A percentile compares a stretch with the other conserved stretches of the same genome.
phyloP scores from a whole-genome alignment of 441 rosid genomes.

The Kokia cookei region DNA sequence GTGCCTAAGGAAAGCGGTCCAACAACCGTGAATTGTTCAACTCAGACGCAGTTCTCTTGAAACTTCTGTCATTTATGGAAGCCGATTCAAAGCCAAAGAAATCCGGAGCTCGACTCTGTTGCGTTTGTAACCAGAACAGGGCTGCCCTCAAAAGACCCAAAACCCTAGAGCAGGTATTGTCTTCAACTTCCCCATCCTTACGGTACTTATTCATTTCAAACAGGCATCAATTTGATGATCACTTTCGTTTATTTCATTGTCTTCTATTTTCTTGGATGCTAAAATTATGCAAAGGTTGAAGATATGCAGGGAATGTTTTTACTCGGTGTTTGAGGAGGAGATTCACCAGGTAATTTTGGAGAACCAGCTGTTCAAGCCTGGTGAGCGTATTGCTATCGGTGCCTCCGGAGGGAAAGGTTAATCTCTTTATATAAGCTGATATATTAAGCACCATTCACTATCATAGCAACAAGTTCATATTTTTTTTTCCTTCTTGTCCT shows the following conservation, averaged over 20 bases:
- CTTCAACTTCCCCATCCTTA: background rate
- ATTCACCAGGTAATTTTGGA: slow-evolving; percentile 65
- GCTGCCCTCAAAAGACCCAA: slow-evolving; percentile 87
- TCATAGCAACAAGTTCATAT: background rate
- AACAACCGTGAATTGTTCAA: background rate
- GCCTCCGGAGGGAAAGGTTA: slow-evolving; percentile 94
- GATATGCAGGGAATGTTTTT: slow-evolving; percentile 94
- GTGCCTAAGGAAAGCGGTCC: background rate
- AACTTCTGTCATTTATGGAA: slow-evolving; percentile 37
- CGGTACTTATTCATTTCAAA: background rate
- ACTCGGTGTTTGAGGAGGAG: slow-evolving; percentile 79
- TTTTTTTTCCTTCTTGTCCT: background rate
- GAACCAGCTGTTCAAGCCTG: slow-evolving; percentile 61
- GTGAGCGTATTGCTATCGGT: slow-evolving; percentile 80
- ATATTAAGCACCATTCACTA: background rate
- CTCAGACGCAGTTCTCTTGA: background rate
- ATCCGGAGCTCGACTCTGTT: slow-evolving; percentile 46
- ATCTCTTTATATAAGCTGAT: background rate
- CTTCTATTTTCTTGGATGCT: background rate
- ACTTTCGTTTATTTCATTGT: background rate
- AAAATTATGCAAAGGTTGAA: slow-evolving; percentile 12
- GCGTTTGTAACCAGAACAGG: slow-evolving; percentile 48
- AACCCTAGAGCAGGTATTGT: slow-evolving; percentile 75
- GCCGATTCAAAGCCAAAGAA: slow-evolving; percentile 36
- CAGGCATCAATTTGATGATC: background rate